Conservation (phyloP, 139 green algal species). For the Haematococcus lacustris region DNA sequence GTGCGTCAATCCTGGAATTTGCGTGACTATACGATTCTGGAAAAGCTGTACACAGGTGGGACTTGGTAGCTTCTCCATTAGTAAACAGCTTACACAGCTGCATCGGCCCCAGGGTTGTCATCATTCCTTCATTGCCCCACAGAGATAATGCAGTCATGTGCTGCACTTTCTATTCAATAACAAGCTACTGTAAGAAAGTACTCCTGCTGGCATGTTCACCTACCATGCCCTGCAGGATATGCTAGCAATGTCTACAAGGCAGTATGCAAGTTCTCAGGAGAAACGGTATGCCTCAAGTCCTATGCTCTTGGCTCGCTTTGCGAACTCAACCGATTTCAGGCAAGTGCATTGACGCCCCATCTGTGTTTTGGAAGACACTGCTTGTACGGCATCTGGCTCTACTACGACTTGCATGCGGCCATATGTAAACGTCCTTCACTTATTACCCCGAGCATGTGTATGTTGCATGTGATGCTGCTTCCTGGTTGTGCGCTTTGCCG, state of each 20-base stretch:
- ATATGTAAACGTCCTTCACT: neutral
- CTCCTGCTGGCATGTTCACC: neutral
- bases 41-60: conserved; percentile 42
- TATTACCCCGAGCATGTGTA: neutral
- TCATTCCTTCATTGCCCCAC: neutral
- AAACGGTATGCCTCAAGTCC: conserved; percentile 30
- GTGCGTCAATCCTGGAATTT: conserved; percentile 21
- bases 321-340: conserved; percentile 39
- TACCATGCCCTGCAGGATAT: conserved; percentile 19
- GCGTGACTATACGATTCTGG: conserved; percentile 29
- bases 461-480: neutral
- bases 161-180: neutral
- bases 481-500: no score
- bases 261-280: conserved; percentile 25
- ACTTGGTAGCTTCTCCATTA: neutral
- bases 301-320: conserved; percentile 45
- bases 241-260: conserved; percentile 41
- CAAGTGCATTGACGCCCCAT: neutral
- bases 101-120: neutral
- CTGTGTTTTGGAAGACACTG: neutral
- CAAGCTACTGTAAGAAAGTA: neutral
- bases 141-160: neutral
- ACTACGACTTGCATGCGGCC: neutral
- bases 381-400: neutral
- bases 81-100: neutral